Conservation (phyloP, 768 basidiomycete species). For the Pulveroboletus sp. region DNA sequence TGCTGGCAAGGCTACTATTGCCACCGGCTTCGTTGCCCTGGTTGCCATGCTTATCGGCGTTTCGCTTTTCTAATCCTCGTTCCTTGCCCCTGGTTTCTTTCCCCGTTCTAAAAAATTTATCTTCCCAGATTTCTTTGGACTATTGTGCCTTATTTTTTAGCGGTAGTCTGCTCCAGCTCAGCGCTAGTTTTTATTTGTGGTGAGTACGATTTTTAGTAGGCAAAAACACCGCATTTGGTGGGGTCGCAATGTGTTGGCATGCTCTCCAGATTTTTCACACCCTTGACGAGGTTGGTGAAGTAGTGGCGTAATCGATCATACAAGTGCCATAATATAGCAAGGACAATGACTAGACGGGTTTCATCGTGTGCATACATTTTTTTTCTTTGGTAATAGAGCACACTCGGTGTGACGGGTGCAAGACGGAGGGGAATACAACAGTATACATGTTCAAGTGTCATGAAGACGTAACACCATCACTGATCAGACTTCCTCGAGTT, state of each 20-base stretch:
- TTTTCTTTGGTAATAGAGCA: neutral
- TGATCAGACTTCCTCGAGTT: neutral
- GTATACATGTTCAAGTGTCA: neutral
- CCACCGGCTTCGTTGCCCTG: conserved; percentile 21
- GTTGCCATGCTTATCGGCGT: conserved; percentile 21
- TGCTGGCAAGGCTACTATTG: conserved; percentile 23
- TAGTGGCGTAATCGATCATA: neutral
- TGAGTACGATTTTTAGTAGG: neutral
- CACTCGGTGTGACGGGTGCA: no score
- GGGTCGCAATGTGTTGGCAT: neutral
- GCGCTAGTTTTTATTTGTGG: neutral
- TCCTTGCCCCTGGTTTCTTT: neutral
- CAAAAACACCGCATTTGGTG: neutral
- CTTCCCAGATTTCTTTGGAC: neutral
- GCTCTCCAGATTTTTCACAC: neutral
- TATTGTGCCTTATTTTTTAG: neutral
- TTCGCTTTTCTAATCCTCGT: conserved; percentile 15
- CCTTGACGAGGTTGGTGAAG: conserved; percentile 8
- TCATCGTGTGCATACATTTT: neutral
- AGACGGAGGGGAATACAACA: neutral
- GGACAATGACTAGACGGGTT: no score
- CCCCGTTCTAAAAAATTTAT: no score
- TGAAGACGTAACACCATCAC: neutral
- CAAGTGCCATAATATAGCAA: neutral
- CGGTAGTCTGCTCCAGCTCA: no score